Evolutionary conservation across 2,329 filamentous ascomycete species (phyloP).

Genomic region (Hyphodiscus sp.): DNA sequence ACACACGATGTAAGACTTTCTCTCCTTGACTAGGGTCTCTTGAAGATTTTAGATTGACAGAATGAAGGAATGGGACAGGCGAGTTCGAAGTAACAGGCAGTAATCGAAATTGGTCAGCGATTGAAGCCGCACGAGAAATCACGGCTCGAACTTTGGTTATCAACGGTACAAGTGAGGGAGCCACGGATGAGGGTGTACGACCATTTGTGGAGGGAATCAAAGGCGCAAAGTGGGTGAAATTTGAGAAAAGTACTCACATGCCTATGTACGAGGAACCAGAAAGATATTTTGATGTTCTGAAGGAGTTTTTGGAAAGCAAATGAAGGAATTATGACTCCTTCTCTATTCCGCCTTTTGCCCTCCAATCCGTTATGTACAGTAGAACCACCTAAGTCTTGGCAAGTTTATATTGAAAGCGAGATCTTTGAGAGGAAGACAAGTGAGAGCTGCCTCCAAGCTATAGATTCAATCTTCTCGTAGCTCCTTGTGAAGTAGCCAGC

Average conservation of each 20-base stretch:
- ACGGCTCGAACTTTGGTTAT: constrained; percentile 31
- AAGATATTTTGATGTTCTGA: not conserved
- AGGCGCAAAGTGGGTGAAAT: constrained; percentile 33
- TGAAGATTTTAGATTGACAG: not conserved
- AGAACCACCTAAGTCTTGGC: too few species aligned
- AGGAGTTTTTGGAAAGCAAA: not conserved
- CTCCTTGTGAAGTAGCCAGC: too few species aligned
- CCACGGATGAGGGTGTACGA: constrained; percentile 30
- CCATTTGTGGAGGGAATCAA: constrained; percentile 32
- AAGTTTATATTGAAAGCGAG: too few species aligned
- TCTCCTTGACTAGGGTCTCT: not conserved
- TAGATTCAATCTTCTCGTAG: too few species aligned
- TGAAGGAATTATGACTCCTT: too few species aligned
- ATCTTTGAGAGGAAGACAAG: too few species aligned
- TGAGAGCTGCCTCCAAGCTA: too few species aligned
- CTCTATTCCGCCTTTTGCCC: too few species aligned
- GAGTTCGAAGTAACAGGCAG: constrained; percentile 23
- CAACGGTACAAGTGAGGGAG: constrained; percentile 32
- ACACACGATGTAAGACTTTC: constrained; percentile 3
- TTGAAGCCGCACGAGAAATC: constrained; percentile 26
- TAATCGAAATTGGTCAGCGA: constrained; percentile 25
- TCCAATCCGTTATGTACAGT: too few species aligned
- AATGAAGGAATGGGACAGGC: constrained; percentile 27
- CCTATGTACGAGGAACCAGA: not conserved
- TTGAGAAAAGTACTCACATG: constrained; percentile 22